A percentile compares a stretch with the other conserved stretches of the same genome.
These are phyloP conservation scores for Solanum dulcamara DNA, from an alignment of 257 asterid genomes.

Conservation along the genomic window DNA sequence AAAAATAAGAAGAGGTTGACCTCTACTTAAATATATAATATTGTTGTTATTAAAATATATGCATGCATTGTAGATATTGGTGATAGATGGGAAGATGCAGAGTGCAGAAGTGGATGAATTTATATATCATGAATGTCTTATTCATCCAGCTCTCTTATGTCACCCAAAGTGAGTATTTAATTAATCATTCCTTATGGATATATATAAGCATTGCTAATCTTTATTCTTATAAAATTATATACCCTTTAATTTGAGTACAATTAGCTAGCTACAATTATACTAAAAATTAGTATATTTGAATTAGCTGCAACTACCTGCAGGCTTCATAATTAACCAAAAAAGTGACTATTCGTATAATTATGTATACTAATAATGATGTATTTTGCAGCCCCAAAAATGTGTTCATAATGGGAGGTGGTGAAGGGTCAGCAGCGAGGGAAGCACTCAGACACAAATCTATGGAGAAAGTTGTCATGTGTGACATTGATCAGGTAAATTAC, in stretches of 20 bases:
- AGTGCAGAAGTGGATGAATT: conserved; percentile 97
- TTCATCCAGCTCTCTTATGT: conserved; percentile 87
- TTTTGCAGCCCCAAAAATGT: conserved; percentile 56
- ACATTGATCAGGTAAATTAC: conserved; percentile 65
- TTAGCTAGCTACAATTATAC: neutral
- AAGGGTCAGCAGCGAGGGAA: conserved; percentile 95
- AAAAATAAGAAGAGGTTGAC: neutral
- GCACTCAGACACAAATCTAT: conserved; percentile 75
- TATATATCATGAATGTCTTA: conserved; percentile 89
- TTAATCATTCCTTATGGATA: neutral
- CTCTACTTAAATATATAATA: neutral
- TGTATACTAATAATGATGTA: neutral
- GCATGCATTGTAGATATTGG: conserved; percentile 48
- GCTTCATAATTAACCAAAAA: neutral
- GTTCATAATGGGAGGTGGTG: conserved; percentile 99
- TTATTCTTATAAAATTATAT: neutral
- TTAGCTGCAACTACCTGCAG: neutral
- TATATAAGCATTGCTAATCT: neutral
- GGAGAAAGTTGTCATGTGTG: conserved; percentile 91
- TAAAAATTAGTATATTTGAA: neutral
- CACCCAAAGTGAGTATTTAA: conserved; percentile 59
- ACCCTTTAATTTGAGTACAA: neutral
- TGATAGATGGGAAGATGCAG: conserved; percentile 99
- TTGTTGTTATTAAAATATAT: neutral
- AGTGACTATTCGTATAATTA: neutral